Conservation (phyloP, 192 early-diverging fungal species). For the Coemansia sp. region DNA sequence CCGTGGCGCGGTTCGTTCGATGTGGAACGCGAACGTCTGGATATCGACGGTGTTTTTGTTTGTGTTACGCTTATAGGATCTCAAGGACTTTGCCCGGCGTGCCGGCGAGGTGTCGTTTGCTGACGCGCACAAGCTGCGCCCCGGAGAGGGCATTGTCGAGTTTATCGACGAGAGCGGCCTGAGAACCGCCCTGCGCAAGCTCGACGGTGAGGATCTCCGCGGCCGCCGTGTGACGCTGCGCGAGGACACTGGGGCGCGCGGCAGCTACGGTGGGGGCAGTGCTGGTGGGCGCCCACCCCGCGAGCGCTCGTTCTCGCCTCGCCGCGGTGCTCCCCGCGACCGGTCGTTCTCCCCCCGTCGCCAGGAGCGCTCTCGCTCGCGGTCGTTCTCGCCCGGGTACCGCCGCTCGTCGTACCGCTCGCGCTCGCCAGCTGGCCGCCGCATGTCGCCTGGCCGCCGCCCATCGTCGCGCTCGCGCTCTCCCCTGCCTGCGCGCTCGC, state of each 20-base stretch:
- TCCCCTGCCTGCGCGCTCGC: conserved; percentile 13
- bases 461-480: conserved; percentile 31
- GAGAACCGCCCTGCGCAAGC: conserved; percentile 80
- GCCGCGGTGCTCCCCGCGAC: conserved; percentile 47
- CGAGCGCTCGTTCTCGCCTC: conserved; percentile 47
- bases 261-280: conserved; percentile 25
- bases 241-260: conserved; percentile 48
- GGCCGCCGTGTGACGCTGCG: conserved; percentile 67
- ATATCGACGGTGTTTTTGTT: not conserved
- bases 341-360: conserved; percentile 45
- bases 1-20: not conserved
- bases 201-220: conserved; percentile 73
- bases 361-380: conserved; percentile 49
- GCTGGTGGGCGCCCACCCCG: conserved; percentile 41
- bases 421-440: conserved; percentile 28
- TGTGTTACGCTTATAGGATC: conserved; percentile 63
- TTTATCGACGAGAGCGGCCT: conserved; percentile 79
- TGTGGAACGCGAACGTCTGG: not conserved
- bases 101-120: conserved; percentile 94
- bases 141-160: conserved; percentile 91
- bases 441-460: conserved; percentile 14
- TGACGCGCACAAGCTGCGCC: conserved; percentile 78
- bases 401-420: conserved; percentile 30
- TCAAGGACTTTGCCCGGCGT: conserved; percentile 95
- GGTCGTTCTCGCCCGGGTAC: conserved; percentile 50